Base-by-base conservation (phyloP, 202 grass and related monocot genomes). In the Carex arenaria region DNA sequence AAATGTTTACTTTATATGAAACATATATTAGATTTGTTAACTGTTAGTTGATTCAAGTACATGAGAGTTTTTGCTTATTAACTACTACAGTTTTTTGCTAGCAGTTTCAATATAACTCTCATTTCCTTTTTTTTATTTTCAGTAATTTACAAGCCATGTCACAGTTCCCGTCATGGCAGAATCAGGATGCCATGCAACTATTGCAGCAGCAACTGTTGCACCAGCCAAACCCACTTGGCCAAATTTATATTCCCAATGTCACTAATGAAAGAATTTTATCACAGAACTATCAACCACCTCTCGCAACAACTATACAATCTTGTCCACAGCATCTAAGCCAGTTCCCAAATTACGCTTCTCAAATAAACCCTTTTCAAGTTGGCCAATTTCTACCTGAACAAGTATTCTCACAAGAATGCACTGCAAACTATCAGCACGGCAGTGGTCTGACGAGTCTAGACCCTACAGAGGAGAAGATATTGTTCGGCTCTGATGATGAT, bases 381-480 rank as follows among this genome's bases (percentile, higher is more conserved):
- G 43, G 42, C 4, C 42, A 72, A 51, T 72, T 51, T 72, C 26
- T 72, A 51, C 42, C 69, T 52, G 69, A 72, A 14, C 69, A 72
- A 72, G 69, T 47, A 23, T 72, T 72, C 69, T 72, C 43, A 51
- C 69, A 72, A 12, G 69, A 72, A 72, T 22, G n/a, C 4, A 43
- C 69, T 19, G 26, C 42, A 72, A 26, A 72, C 23, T 51, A 72
- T 49, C 69, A 72, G 40, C 69, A 72, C 10, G 1, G 40, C 42
- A 89, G 67, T 87, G 87, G 82, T 85, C 80, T 82, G 31, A 87
- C 94, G 76, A 92, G 92, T 83, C 88, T 97, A 87, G 94, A 97
- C 80, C 92, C 94, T 82, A 89, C 92, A 0, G 92, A 97, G 69
- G 92, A 97, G 90, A 97, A 91, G 88, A 82, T 97, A 69, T 91